Conservation (phyloP, 2,329 filamentous ascomycete genomes). For the Trichoderma sp. region DNA sequence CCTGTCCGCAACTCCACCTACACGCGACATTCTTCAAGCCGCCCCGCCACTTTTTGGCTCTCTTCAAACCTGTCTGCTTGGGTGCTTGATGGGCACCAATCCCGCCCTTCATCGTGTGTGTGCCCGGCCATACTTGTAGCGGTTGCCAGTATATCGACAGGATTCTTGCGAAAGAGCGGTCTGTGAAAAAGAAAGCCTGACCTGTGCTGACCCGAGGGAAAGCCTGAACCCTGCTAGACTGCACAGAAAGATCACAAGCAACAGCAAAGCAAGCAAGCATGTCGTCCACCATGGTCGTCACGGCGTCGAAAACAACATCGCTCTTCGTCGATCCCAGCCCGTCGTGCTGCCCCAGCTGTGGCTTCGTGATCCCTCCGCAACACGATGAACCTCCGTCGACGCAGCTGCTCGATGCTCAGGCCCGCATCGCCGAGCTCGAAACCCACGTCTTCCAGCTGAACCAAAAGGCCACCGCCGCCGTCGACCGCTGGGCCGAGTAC, state of each 20-base stretch:
- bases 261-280: slow-evolving; percentile 15
- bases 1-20: slow-evolving; percentile 10
- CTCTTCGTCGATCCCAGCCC: slow-evolving; percentile 29
- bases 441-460: slow-evolving; percentile 68
- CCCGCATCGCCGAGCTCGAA: slow-evolving; percentile 67
- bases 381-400: slow-evolving; percentile 36
- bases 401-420: slow-evolving; percentile 53
- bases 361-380: slow-evolving; percentile 38
- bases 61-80: neutral
- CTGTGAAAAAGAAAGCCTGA: neutral
- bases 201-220: neutral
- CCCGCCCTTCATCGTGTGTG: neutral
- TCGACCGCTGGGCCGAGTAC: slow-evolving; percentile 71
- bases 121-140: neutral
- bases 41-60: slow-evolving; percentile 7
- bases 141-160: neutral
- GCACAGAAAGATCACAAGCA: neutral
- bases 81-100: neutral
- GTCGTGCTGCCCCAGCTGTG: slow-evolving; percentile 52
- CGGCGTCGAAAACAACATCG: slow-evolving; percentile 24
- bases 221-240: neutral
- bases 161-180: neutral
- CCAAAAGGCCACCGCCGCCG: slow-evolving; percentile 64
- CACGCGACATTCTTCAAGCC: slow-evolving; percentile 13
- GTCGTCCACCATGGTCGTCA: slow-evolving; percentile 34